Percentiles rank a stretch among this genome's conserved stretches.
Conservation (phyloP, 2,329 filamentous ascomycete species). For the Talaromyces sp. region DNA sequence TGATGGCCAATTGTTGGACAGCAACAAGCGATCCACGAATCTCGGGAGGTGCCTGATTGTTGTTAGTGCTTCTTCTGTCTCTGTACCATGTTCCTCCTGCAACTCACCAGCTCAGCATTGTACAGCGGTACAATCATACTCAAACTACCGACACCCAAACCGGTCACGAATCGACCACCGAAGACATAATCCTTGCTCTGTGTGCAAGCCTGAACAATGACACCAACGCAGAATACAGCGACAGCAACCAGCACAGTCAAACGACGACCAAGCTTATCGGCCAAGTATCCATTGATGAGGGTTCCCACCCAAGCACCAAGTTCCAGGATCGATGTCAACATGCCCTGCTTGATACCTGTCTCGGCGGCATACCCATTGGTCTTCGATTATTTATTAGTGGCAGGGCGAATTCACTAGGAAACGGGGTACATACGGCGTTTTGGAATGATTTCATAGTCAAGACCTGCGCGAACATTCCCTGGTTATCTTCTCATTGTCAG, state of each 20-base stretch:
- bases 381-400: constrained; percentile 9
- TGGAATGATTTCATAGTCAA: constrained; percentile 54
- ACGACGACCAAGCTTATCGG: constrained; percentile 39
- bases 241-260: constrained; percentile 37
- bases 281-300: constrained; percentile 40
- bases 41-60: constrained; percentile 40
- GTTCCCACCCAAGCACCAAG: constrained; percentile 45
- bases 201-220: constrained; percentile 42
- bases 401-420: background rate
- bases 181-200: constrained; percentile 36
- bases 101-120: constrained; percentile 36
- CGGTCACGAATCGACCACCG: constrained; percentile 46
- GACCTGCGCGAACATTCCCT: constrained; percentile 76
- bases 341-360: constrained; percentile 33
- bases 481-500: constrained; percentile 56
- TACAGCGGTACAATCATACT: constrained; percentile 48
- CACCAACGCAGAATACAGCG: constrained; percentile 40
- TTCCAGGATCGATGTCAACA: constrained; percentile 46
- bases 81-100: background rate
- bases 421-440: constrained; percentile 44
- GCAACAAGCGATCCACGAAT: constrained; percentile 47
- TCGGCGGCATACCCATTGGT: constrained; percentile 31
- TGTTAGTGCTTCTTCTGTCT: constrained; percentile 2
- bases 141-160: constrained; percentile 47
- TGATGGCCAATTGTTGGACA: constrained; percentile 48